Evolutionary conservation across 192 early-diverging fungal species (phyloP).

Genomic region (Linderina pennispora): DNA sequence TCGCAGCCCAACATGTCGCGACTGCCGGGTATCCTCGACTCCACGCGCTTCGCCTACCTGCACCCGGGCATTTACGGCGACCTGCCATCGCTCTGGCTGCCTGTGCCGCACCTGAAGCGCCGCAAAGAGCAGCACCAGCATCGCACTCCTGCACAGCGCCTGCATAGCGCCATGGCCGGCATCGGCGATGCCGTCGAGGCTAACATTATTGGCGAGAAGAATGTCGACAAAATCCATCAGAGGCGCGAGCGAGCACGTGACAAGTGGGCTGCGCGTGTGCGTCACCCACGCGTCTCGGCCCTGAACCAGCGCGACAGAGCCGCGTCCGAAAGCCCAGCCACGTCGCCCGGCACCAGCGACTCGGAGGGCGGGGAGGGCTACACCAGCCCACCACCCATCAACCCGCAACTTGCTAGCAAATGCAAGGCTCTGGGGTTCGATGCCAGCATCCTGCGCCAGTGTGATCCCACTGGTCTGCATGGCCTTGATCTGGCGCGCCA

Average conservation of each 20-base stretch:
- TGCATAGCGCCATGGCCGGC: background rate
- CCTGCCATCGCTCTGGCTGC: constrained; percentile 38
- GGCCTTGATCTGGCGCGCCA: background rate
- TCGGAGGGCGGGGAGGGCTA: too few species aligned
- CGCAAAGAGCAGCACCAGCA: constrained; percentile 7
- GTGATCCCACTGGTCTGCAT: constrained; percentile 31
- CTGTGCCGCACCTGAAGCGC: constrained; percentile 17
- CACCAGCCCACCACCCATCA: constrained; percentile 1
- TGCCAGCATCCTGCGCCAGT: constrained; percentile 12
- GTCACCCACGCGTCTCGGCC: background rate
- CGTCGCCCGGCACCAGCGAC: too few species aligned
- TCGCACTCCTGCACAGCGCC: too few species aligned
- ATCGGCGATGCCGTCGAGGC: constrained; percentile 15
- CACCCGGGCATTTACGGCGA: constrained; percentile 38
- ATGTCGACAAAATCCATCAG: constrained; percentile 9
- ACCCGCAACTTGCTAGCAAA: constrained; percentile 17
- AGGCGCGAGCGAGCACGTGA: background rate
- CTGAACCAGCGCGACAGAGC: background rate
- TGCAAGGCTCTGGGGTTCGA: constrained; percentile 27
- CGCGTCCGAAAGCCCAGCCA: too few species aligned
- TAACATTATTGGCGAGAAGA: constrained; percentile 23
- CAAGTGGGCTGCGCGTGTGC: background rate
- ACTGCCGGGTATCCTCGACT: constrained; percentile 22
- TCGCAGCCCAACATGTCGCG: constrained; percentile 31
- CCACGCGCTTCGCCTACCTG: constrained; percentile 30